Base-by-base conservation (phyloP, 2,329 filamentous ascomycete genomes). In the Ploettnerulaceae sp. region DNA sequence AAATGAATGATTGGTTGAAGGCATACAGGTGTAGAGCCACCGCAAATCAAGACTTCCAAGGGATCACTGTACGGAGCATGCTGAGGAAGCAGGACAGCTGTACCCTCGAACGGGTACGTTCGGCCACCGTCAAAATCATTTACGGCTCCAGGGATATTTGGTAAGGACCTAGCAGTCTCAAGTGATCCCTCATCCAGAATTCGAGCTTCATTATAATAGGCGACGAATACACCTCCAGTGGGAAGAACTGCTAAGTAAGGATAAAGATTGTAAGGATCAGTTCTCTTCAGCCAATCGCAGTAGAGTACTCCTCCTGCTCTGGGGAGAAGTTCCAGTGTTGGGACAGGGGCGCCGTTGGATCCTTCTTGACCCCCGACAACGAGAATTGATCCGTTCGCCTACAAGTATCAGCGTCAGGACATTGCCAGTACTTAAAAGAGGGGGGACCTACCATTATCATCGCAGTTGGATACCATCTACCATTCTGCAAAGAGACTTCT, bases 201-300 rank as follows among this genome's bases (percentile, higher is more conserved):
- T n/a, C 79, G 74, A 4, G 79, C 81, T 61, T 84, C 77, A 60
- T 84, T 83, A 66, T 79, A 84, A 64, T 83, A 83, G 4, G 71
- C 71, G 21, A 82, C 75, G 53, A 84, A 79, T 61, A 85, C n/a
- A n/a, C n/a, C 82, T 2, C 79, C 76, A 1, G 73, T 72, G 1
- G 81, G 81, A 7, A 85, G 65, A 7, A 83, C 76, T 8, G 71
- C 70, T 18, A 82, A 62, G 67, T 77, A 85, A 0, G 82, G 82
- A 49, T 86, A 86, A 24, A 85, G 64, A 59, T 85, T 86, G 65
- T 80, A 78, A 2, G 82, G 82, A 51, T 84, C 76, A 2, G 81
- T 84, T 11, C 75, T 70, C 48, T 75, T 65, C 14, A 86, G 72
- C 67, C 77, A 84, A 45, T 82, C 76, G 66, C 79, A 74, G 57